These are phyloP conservation scores for Lasiosphaeria ovina DNA, from an alignment of 495 filamentous ascomycete genomes.

Conservation along the genomic window DNA sequence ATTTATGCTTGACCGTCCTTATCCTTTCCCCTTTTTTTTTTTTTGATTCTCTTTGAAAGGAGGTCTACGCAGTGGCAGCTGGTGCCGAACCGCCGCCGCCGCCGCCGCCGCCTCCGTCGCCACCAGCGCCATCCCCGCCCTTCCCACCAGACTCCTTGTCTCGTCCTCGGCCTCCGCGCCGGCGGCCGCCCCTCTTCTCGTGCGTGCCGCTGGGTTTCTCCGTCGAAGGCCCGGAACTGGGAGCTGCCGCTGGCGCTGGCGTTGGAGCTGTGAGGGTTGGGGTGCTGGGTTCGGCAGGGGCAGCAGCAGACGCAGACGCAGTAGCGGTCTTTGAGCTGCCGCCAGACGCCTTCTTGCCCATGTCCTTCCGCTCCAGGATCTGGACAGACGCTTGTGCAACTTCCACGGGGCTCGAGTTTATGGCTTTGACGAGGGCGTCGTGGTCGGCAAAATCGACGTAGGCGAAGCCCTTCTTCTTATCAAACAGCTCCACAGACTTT, in stretches of 20 bases:
- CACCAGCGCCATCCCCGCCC: constrained; percentile 11
- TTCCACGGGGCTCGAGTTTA: constrained; percentile 73
- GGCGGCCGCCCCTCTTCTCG: constrained; percentile 17
- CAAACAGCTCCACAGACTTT: constrained; percentile 72
- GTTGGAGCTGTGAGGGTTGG: background rate
- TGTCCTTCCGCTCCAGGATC: constrained; percentile 76
- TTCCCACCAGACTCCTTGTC: constrained; percentile 13
- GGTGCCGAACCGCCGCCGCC: constrained; percentile 10
- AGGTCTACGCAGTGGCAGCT: background rate
- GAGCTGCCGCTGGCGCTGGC: background rate
- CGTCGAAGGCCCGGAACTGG: background rate
- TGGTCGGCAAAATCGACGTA: constrained; percentile 81
- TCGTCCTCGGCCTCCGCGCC: constrained; percentile 24
- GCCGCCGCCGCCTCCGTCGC: constrained; percentile 12
- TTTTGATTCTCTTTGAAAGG: background rate
- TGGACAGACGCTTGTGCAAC: constrained; percentile 84
- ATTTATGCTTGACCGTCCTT: no score
- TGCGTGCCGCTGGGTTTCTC: constrained; percentile 19
- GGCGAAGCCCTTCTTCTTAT: constrained; percentile 88
- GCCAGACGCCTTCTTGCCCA: constrained; percentile 23
- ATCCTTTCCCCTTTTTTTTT: background rate
- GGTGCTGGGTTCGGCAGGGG: constrained; percentile 5
- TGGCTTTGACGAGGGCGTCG: constrained; percentile 69
- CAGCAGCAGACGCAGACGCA: background rate
- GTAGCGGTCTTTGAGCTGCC: background rate